Base-by-base conservation (phyloP, 129 eudicot genomes). In the Centella asiatica region DNA sequence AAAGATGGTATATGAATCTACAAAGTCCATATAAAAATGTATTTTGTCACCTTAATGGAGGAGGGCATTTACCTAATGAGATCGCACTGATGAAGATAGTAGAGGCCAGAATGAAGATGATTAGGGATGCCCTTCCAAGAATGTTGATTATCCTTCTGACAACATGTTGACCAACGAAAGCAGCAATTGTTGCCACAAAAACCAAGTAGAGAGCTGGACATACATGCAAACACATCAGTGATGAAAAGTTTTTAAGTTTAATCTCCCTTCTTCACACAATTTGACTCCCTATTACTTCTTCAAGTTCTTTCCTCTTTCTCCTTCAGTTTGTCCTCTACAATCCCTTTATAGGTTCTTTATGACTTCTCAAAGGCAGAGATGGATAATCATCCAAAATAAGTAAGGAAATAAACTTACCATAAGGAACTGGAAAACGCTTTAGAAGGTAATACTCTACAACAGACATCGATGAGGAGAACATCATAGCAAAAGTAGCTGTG, bases 401-500 rank as follows among this genome's bases (percentile, higher is more conserved):
- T 40, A 1, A 28, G 25, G 24, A 53, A 36, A 62, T 25, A 55
- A 42, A 66, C 78, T 73, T 77, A 92, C 98, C 95, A 34, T 79
- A 87, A 56, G 98, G 94, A 66, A 92, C 80, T 0, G 98, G 98
- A 51, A 92, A 92, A 50, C 98, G 95, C 65, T 80, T 87, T 60
- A 92, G 65, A 69, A 92, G 98, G 75, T 92, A 92, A 62, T 92
- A 92, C 70, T 92, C 98, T 5, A 92, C 88, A 36, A 87, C 98
- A 6, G 98, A 92, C 95, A 92, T 92, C 28, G 95, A 92, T 7
- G 98, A 84, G 48, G 98, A 92, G 78, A 87, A 92, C 73, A 78
- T 84, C 98, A 92, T 92, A 23, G 94, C 98, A 69, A 92, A 92
- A 46, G 94, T 92, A 45, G 98, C 95, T 2, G 98, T 92, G 67